phyloP scores from a whole-genome alignment of 1,284 basidiomycete species.

The Tilletia setariae region DNA sequence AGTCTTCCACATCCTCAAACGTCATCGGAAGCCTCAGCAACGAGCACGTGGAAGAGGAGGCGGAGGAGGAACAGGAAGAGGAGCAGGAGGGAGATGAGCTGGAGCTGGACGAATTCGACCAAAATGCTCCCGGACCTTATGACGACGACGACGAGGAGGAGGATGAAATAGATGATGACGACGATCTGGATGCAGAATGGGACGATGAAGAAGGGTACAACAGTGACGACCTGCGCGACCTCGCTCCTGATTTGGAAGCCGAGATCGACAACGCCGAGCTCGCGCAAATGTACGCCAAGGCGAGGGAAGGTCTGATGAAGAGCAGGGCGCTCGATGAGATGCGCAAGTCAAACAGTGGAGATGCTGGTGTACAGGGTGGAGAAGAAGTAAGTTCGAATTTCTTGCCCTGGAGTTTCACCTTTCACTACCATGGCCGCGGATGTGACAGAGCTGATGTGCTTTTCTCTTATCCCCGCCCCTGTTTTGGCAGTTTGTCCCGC shows the following conservation, averaged over 20 bases:
- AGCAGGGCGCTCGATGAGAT: background rate
- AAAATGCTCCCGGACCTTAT: too few relatives aligned
- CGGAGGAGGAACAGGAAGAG: conserved; percentile 81
- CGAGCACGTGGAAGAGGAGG: background rate
- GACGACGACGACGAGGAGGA: background rate
- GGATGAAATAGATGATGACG: conserved; percentile 7
- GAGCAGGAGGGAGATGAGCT: conserved; percentile 21
- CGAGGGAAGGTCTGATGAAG: conserved; percentile 31
- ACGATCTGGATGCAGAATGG: conserved; percentile 22
- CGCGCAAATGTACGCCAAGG: conserved; percentile 43
- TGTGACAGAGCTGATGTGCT: too few relatives aligned
- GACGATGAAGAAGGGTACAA: conserved; percentile 44
- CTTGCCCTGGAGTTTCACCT: background rate
- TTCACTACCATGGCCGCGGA: too few relatives aligned
- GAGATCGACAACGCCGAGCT: conserved; percentile 35
- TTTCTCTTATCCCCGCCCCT: too few relatives aligned
- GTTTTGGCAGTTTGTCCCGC: background rate
- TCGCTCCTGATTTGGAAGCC: conserved; percentile 34
- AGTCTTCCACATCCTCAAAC: too few relatives aligned
- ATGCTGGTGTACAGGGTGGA: background rate
- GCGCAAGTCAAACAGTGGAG: background rate
- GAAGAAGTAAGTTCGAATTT: background rate
- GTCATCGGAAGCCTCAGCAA: too few relatives aligned
- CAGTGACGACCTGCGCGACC: conserved; percentile 40
- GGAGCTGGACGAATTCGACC: background rate